Evolutionary conservation across 352 stramenopile genomes (phyloP).

Genomic region (Phytophthora colocasiae): DNA sequence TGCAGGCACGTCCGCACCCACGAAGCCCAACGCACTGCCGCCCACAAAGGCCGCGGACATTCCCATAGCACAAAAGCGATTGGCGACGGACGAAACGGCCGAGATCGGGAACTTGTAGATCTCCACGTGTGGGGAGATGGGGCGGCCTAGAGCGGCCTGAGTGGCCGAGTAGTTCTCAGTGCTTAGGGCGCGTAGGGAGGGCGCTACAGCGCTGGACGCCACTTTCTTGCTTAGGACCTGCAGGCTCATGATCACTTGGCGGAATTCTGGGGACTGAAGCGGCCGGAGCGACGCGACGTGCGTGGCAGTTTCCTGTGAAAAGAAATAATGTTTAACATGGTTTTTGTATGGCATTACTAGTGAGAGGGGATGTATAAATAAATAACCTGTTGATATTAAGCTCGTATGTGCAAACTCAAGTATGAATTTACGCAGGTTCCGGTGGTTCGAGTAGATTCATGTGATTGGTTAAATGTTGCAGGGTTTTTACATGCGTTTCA

Average conservation of each 20-base stretch:
- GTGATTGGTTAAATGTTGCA: slow-evolving; percentile 10
- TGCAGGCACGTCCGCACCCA: slow-evolving; percentile 77
- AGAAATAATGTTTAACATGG: slow-evolving; percentile 9
- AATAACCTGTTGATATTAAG: not conserved
- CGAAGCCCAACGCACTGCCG: slow-evolving; percentile 74
- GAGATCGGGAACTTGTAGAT: slow-evolving; percentile 97
- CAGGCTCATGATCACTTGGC: slow-evolving; percentile 38
- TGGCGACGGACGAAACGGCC: slow-evolving; percentile 94
- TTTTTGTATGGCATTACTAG: not conserved
- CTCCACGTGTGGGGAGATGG: slow-evolving; percentile 95
- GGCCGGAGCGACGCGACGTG: not conserved
- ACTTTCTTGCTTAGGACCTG: slow-evolving; percentile 44
- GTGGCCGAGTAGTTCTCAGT: slow-evolving; percentile 79
- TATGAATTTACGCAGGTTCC: slow-evolving; percentile 17
- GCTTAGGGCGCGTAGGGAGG: slow-evolving; percentile 41
- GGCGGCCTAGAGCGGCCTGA: slow-evolving; percentile 89
- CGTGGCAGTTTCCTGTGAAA: slow-evolving; percentile 13
- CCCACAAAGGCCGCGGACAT: slow-evolving; percentile 86
- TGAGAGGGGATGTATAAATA: not conserved
- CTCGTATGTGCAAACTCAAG: slow-evolving; percentile 10
- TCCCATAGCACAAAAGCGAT: slow-evolving; percentile 90
- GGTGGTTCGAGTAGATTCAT: slow-evolving; percentile 10
- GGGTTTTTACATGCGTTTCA: too few relatives aligned
- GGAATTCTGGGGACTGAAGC: slow-evolving; percentile 30
- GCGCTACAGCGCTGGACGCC: slow-evolving; percentile 20